Evolutionary conservation across 2,329 filamentous ascomycete genomes (phyloP).

Genomic region (Fusarium mundagurra): DNA sequence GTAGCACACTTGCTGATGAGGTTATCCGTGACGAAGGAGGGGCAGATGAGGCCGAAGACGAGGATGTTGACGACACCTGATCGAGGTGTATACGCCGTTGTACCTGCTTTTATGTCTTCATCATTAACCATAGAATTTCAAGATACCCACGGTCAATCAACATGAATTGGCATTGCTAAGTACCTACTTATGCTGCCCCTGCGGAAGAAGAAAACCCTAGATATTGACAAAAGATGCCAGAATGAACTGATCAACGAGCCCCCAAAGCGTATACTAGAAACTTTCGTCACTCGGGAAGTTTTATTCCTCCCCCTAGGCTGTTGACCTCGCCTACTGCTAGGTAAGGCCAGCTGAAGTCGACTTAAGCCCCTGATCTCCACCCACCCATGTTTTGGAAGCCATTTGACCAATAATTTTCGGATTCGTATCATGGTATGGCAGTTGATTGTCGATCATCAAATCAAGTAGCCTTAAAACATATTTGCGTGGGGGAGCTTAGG

Average conservation of each 20-base stretch:
- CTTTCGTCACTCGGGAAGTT: not conserved
- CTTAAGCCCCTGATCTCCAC: conserved; percentile 3
- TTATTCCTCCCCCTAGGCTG: not conserved
- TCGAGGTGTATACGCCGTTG: not conserved
- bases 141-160: conserved; percentile 38
- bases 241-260: not conserved
- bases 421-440: conserved; percentile 25
- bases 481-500: conserved; percentile 14
- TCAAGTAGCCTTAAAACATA: not conserved
- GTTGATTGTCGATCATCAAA: conserved; percentile 34
- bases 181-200: not conserved
- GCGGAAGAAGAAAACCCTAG: not conserved
- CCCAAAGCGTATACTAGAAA: not conserved
- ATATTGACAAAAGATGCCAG: not conserved
- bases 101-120: not conserved
- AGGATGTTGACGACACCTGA: conserved; percentile 30
- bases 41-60: conserved; percentile 40
- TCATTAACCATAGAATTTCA: conserved; percentile 5
- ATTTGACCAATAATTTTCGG: conserved; percentile 17
- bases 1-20: conserved; percentile 49
- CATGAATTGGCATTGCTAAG: conserved; percentile 6
- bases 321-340: not conserved
- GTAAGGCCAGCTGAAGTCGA: conserved; percentile 11
- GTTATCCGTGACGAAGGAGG: conserved; percentile 45
- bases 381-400: not conserved